Base-by-base conservation (phyloP, 306 rosid species). In the Gynostemma pentaphyllum region DNA sequence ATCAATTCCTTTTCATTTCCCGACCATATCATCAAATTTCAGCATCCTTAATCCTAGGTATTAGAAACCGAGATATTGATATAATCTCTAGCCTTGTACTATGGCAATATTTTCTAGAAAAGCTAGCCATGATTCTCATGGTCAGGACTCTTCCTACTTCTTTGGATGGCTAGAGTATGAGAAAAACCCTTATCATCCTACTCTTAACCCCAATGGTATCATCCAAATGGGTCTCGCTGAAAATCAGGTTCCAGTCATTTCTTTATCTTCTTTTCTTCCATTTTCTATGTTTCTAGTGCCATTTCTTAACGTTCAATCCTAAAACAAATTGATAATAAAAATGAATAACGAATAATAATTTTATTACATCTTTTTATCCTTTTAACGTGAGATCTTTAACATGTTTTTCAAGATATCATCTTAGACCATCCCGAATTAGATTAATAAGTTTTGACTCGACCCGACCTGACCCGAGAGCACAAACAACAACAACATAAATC, bases 191-290 rank as follows among this genome's bases (percentile, higher is more conserved):
- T 87, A 83, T 41, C 74, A 87, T 42, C 75, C 71, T 42, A 60
- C 76, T 75, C 74, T 62, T 1, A 90, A 90, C 56, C 91, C 87
- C 39, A 59, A 19, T 0, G 97, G 97, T 62, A 83, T 90, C 65
- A 90, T 90, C 66, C 95, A 90, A 76, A 87, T 87, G 95, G 95
- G 97, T 73, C 91, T 90, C 5, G 97, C 97, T 4, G 97, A 90
- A 71, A 90, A 90, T 76, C 89, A 85, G 87, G 90, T 77, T 47
- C n/a, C n/a, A n/a, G 72, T 10, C 13, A 15, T 19, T 10, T 9
- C 41, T 16, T 5, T 9, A 13, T 11, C 12, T 22, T 32, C 4
- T 37, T 50, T 24, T 53, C 16, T 21, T 34, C 41, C 12, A 4
- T 19, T 15, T 19, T 22, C 7, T 12, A 49, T 49, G 7, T 12